Evolutionary conservation across 2,329 filamentous ascomycete species (phyloP).

Genomic region (Hymenoscyphus occultus): DNA sequence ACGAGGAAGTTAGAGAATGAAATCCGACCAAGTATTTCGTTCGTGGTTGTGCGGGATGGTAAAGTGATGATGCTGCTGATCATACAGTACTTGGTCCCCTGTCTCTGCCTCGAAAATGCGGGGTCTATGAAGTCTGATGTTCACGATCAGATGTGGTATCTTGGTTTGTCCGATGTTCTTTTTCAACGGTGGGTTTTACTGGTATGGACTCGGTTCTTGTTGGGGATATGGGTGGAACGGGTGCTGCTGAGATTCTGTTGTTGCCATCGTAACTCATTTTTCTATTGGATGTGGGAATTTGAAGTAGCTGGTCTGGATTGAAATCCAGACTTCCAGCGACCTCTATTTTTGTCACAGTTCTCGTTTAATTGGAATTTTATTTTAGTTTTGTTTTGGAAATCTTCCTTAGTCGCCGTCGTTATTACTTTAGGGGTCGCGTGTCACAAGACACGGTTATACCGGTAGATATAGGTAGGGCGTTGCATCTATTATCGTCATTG

Average conservation of each 20-base stretch:
- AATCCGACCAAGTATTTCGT: neutral
- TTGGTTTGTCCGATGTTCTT: neutral
- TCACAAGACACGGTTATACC: neutral
- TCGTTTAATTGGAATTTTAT: neutral
- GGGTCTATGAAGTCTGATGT: neutral
- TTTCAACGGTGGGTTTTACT: neutral
- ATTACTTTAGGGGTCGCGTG: neutral
- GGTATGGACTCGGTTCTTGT: neutral
- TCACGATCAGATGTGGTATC: neutral
- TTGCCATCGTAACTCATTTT: neutral
- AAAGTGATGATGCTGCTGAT: slow-evolving; percentile 2
- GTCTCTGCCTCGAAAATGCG: neutral
- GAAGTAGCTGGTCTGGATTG: neutral
- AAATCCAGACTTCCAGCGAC: neutral
- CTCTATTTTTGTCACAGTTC: neutral
- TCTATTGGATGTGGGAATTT: neutral
- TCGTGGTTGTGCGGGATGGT: neutral
- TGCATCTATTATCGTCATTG: neutral
- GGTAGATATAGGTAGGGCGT: neutral
- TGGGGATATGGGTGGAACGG: neutral
- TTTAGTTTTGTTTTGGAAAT: neutral
- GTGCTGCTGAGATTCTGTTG: neutral
- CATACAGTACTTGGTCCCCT: neutral
- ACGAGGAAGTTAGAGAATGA: neutral
- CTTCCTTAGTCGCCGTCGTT: neutral